Percentiles rank a stretch among this genome's conserved stretches.
These are phyloP conservation scores for Juglanconis sp. DNA, from an alignment of 2,329 filamentous ascomycete genomes.

Conservation along the genomic window DNA sequence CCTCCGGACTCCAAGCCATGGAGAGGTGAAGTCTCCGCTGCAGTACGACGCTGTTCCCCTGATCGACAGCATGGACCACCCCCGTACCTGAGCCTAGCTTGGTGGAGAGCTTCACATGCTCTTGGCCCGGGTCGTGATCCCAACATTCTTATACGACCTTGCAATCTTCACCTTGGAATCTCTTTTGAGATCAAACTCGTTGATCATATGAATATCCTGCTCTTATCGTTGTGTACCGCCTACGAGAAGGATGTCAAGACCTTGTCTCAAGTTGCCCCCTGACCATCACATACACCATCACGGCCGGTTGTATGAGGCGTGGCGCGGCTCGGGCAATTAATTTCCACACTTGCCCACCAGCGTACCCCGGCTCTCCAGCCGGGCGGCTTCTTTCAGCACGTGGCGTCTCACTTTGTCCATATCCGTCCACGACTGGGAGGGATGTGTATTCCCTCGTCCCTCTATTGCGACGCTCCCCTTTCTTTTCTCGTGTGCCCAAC, in stretches of 20 bases:
- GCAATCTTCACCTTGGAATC: neutral
- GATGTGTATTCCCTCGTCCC: too few species aligned
- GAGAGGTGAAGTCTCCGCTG: neutral
- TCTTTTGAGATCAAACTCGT: too few species aligned
- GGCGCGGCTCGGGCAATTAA: neutral
- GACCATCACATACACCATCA: too few species aligned
- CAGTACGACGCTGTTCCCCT: slow-evolving; percentile 4
- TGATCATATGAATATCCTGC: too few species aligned
- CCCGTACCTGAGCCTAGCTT: slow-evolving; percentile 1
- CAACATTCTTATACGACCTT: slow-evolving; percentile 7
- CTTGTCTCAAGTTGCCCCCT: too few species aligned
- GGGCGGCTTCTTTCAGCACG: neutral
- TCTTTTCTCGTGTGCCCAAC: neutral
- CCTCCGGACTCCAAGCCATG: neutral
- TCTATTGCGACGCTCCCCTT: neutral
- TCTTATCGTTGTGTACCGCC: too few species aligned
- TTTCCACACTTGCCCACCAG: neutral
- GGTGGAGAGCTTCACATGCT: neutral
- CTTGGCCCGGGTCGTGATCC: neutral
- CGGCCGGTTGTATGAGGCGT: neutral
- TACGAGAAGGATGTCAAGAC: too few species aligned
- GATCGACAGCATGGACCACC: slow-evolving; percentile 14
- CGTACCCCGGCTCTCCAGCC: neutral
- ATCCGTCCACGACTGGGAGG: neutral
- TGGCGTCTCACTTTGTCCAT: slow-evolving; percentile 2